Percentiles rank a stretch among this genome's conserved stretches.
These are phyloP conservation scores for Penicillium dipodomyicola DNA, from an alignment of 495 filamentous ascomycete genomes.

Conservation along the genomic window DNA sequence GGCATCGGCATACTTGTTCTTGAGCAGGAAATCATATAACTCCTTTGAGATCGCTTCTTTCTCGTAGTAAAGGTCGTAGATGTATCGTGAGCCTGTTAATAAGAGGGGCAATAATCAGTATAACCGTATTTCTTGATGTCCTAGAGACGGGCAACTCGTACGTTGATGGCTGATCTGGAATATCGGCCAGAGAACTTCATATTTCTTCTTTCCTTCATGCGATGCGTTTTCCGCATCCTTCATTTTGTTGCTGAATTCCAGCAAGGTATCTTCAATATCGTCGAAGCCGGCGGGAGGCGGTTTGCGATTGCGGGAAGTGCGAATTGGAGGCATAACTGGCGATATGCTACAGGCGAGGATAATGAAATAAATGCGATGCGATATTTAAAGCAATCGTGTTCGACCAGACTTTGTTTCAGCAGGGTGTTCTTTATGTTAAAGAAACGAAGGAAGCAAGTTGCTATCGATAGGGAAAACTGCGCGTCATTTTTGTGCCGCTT, in stretches of 20 bases:
- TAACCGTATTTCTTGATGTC: not conserved
- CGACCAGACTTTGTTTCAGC: not conserved
- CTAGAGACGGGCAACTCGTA: slow-evolving; percentile 31
- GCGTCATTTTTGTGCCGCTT: slow-evolving; percentile 36
- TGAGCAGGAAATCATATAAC: slow-evolving; percentile 94
- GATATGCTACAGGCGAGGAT: not conserved
- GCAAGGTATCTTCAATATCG: slow-evolving; percentile 93
- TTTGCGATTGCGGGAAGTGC: slow-evolving; percentile 75
- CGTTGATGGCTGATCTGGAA: slow-evolving; percentile 97
- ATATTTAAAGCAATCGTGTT: not conserved
- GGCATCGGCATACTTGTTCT: slow-evolving; percentile 93
- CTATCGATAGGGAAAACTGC: slow-evolving; percentile 15
- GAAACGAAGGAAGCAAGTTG: slow-evolving; percentile 10
- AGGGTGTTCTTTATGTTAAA: not conserved
- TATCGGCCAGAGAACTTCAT: slow-evolving; percentile 93
- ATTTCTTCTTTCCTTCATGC: slow-evolving; percentile 73
- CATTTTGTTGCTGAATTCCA: slow-evolving; percentile 97
- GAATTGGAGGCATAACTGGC: slow-evolving; percentile 77
- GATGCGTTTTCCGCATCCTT: slow-evolving; percentile 89
- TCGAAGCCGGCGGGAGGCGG: slow-evolving; percentile 92
- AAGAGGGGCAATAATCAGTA: not conserved
- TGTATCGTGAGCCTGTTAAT: slow-evolving; percentile 69
- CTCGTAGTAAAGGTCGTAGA: slow-evolving; percentile 97
- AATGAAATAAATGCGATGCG: not conserved
- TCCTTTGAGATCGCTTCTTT: slow-evolving; percentile 90